phyloP scores from a whole-genome alignment of 805 yeast species.

The Saturnispora silvae region DNA sequence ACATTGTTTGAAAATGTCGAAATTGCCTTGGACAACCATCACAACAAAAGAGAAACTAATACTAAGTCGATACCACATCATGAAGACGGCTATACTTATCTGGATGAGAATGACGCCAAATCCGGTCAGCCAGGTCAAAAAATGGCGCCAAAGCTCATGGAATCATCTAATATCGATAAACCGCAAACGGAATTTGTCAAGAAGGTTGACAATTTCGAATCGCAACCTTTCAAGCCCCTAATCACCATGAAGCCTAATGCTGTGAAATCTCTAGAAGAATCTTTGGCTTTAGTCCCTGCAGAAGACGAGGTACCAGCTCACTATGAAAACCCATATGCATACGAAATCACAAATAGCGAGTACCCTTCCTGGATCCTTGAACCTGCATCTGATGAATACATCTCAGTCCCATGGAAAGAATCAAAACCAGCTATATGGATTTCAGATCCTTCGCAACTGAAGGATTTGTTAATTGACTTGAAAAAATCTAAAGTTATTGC shows the following conservation, averaged over 20 bases:
- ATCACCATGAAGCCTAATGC: conserved; percentile 66
- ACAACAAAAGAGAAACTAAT: conserved; percentile 16
- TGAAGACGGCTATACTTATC: conserved; percentile 31
- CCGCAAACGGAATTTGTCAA: conserved; percentile 58
- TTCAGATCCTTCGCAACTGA: conserved; percentile 42
- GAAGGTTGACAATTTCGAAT: conserved; percentile 54
- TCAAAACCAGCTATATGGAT: conserved; percentile 50
- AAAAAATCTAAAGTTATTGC: conserved; percentile 55
- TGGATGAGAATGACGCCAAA: conserved; percentile 42
- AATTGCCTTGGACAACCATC: conserved; percentile 43
- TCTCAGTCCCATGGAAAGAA: conserved; percentile 51
- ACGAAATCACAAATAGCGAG: conserved; percentile 59
- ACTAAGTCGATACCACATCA: not conserved
- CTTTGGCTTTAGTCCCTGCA: conserved; percentile 29
- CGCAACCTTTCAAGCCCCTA: conserved; percentile 67
- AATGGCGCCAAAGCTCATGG: conserved; percentile 4
- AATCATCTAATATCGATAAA: conserved; percentile 27
- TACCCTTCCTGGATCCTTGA: conserved; percentile 53
- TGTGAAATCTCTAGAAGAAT: conserved; percentile 42
- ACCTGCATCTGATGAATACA: conserved; percentile 24
- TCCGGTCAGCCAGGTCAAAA: not conserved
- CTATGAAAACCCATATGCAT: conserved; percentile 70
- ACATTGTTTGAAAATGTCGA: conserved; percentile 68
- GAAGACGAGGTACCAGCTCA: conserved; percentile 41
- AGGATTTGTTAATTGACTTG: conserved; percentile 45